Conservation (phyloP, 202 grass and related monocot species). For the Eragrostis tef region DNA sequence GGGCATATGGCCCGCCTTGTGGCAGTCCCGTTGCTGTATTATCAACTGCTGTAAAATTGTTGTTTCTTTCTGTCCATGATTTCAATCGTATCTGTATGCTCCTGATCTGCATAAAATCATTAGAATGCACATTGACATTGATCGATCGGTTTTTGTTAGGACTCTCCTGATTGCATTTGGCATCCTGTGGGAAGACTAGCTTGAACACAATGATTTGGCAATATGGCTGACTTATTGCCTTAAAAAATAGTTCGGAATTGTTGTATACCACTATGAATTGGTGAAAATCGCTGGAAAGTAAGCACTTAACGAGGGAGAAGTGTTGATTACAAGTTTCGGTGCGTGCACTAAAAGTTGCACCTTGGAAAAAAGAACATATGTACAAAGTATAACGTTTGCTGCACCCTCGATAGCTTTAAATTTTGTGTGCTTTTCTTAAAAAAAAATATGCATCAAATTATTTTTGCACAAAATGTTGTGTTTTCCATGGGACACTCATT, state of each 20-base stretch:
- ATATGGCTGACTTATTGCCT: neutral
- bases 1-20: slow-evolving; percentile 73
- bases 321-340: too few relatives aligned
- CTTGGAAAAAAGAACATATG: too few relatives aligned
- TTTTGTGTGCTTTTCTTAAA: too few relatives aligned
- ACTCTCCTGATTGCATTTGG: slow-evolving; percentile 11
- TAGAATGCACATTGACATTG: slow-evolving; percentile 39
- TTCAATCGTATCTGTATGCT: slow-evolving; percentile 35
- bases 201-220: neutral
- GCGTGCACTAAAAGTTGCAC: too few relatives aligned
- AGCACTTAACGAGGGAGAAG: too few relatives aligned
- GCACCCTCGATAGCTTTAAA: too few relatives aligned
- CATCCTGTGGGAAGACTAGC: neutral
- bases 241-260: neutral
- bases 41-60: slow-evolving; percentile 44
- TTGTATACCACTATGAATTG: too few relatives aligned
- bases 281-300: neutral
- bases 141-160: slow-evolving; percentile 16
- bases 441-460: too few relatives aligned
- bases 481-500: too few relatives aligned
- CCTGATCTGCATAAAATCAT: slow-evolving; percentile 38
- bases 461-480: too few relatives aligned
- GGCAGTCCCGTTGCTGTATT: slow-evolving; percentile 63
- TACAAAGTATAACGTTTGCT: too few relatives aligned
- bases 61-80: slow-evolving; percentile 6